Evolutionary conservation across 164 flowering plant genomes (phyloP), one percentile per base, ranked within the genome.

Genomic region (Cinnamomum micranthum): DNA sequence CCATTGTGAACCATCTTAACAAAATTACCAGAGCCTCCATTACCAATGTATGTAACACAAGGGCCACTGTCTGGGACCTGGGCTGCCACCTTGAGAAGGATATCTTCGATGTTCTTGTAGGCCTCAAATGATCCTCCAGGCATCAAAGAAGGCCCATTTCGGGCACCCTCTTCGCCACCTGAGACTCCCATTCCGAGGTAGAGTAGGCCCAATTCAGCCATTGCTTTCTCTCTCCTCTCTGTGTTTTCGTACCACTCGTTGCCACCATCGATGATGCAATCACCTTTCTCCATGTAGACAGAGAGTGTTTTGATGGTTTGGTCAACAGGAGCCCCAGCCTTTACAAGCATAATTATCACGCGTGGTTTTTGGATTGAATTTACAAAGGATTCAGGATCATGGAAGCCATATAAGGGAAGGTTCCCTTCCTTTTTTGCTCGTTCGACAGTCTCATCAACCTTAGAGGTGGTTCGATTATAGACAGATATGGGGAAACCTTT

Each of bases 101-200:
- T 91, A 75, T 87, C 88, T 73, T 91, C 89, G 9, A 91, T 87
- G 75, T 87, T 63, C 73, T 87, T 82, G 80, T 83, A 91, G 41
- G 93, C 95, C 78, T 91, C 87, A 58, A 75, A 78, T 35, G 89
- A 85, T 13, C 95, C 95, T 11, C 95, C 95, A n/a, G 95, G 95
- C 95, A 91, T 91, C 85, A 91, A 55, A 59, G 91, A 87, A 2
- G 95, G 95, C 2, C 95, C 95, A 72, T 82, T 65, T 12, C 95
- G 83, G 0, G 95, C 93, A 75, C 96, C 92, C 74, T 91, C 95
- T 79, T 91, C 96, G 35, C 96, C 96, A 35, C 96, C 93, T 1
- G 92, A 89, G 73, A 91, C 96, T 68, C 95, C 95, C 92, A 89
- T 89, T 71, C 96, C 93, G 1, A 91, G 84, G 76, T 89, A 89